phyloP scores from a whole-genome alignment of 768 basidiomycete species.

The Lactarius hatsudake region DNA sequence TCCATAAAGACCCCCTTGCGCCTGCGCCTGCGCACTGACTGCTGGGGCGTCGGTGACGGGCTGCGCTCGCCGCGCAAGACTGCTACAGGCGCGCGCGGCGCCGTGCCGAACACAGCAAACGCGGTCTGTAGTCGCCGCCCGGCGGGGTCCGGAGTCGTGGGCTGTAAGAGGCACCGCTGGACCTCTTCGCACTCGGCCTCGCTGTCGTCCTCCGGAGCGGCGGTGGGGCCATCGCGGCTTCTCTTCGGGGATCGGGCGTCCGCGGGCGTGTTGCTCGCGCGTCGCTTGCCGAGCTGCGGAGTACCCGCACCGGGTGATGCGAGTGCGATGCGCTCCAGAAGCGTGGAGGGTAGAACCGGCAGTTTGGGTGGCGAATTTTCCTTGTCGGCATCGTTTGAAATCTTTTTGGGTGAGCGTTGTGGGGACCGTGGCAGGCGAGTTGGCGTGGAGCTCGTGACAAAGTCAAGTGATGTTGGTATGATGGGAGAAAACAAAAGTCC shows the following conservation, averaged over 20 bases:
- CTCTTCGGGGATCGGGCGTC: conserved; percentile 22
- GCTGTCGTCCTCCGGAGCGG: conserved; percentile 11
- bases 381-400: conserved; percentile 43
- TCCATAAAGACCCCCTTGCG: conserved; percentile 52
- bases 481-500: conserved; percentile 14
- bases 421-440: conserved; percentile 24
- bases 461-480: conserved; percentile 23
- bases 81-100: background rate
- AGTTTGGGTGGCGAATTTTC: conserved; percentile 55
- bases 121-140: background rate
- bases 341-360: conserved; percentile 34
- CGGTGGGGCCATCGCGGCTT: background rate
- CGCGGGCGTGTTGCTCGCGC: conserved; percentile 37
- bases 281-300: conserved; percentile 45
- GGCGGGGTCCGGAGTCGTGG: conserved; percentile 2
- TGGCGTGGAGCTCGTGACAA: conserved; percentile 24
- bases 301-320: conserved; percentile 35
- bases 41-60: conserved; percentile 18
- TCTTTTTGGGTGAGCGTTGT: conserved; percentile 30
- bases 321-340: conserved; percentile 46
- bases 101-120: background rate
- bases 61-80: background rate
- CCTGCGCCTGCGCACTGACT: conserved; percentile 33
- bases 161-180: conserved; percentile 4
- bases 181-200: conserved; percentile 22